These are phyloP conservation scores for Mrakia hoshinonis DNA, from an alignment of 768 basidiomycete genomes.

Conservation along the genomic window DNA sequence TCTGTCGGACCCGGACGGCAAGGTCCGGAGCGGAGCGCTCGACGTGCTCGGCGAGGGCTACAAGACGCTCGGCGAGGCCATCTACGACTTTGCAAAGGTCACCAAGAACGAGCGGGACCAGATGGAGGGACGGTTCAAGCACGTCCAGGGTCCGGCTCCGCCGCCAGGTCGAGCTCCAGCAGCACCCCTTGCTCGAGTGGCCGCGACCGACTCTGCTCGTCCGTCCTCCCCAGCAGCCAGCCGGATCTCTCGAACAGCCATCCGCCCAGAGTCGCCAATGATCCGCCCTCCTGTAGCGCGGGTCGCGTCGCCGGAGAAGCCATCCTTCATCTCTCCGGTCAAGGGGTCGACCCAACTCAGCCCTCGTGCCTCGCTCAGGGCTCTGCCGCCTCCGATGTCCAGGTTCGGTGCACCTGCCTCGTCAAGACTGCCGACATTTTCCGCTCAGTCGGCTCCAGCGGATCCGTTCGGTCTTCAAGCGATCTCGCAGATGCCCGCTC, in stretches of 20 bases:
- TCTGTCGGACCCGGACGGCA: conserved; percentile 81
- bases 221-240: conserved; percentile 6
- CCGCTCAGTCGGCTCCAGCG: neutral
- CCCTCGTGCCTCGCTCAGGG: neutral
- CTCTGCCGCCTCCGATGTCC: neutral
- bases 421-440: conserved; percentile 15
- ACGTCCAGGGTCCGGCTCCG: conserved; percentile 24
- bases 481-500: neutral
- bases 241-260: conserved; percentile 13
- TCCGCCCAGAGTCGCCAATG: conserved; percentile 3
- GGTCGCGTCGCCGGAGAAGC: conserved; percentile 22
- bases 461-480: neutral
- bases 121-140: conserved; percentile 68
- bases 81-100: conserved; percentile 65
- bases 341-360: neutral
- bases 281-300: neutral
- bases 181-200: conserved; percentile 14
- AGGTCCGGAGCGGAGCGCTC: conserved; percentile 79
- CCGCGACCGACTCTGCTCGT: neutral
- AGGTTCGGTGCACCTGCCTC: conserved; percentile 16
- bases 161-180: conserved; percentile 2
- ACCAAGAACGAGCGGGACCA: conserved; percentile 84
- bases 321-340: neutral
- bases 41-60: conserved; percentile 74
- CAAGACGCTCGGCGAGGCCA: conserved; percentile 69